Percentiles rank a stretch among this genome's conserved stretches.
These are phyloP conservation scores for Rhynchospora tenuis DNA, from an alignment of 176 grass and related monocot species.

Conservation along the genomic window DNA sequence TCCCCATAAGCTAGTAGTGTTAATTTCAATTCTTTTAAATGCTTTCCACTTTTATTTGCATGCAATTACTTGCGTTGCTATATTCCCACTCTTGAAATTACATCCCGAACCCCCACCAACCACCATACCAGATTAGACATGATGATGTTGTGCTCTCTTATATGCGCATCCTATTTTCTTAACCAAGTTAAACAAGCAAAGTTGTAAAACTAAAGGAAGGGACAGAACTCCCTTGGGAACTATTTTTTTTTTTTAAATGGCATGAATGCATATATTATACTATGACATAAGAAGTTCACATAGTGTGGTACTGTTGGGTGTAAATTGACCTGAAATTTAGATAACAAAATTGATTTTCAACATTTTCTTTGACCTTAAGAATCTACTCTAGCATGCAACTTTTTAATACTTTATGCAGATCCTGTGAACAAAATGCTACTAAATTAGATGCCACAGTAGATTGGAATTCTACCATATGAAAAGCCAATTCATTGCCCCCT, in stretches of 20 bases:
- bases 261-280: neutral
- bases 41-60: neutral
- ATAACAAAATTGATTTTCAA: neutral
- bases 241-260: neutral
- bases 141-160: constrained; percentile 7
- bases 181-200: neutral
- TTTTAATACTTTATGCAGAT: neutral
- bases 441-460: constrained; percentile 16
- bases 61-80: neutral
- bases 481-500: neutral
- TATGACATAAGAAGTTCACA: neutral
- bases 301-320: neutral
- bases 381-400: neutral
- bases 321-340: neutral
- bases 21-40: constrained; percentile 15
- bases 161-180: neutral
- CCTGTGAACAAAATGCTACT: constrained; percentile 2
- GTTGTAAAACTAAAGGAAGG: neutral
- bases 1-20: neutral
- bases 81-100: neutral
- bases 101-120: constrained; percentile 20
- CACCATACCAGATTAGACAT: constrained; percentile 6
- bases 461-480: constrained; percentile 24
- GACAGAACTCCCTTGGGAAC: too few relatives aligned
- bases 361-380: neutral